phyloP scores from a whole-genome alignment of 208 protist species.

The Trypanosoma theileri region DNA sequence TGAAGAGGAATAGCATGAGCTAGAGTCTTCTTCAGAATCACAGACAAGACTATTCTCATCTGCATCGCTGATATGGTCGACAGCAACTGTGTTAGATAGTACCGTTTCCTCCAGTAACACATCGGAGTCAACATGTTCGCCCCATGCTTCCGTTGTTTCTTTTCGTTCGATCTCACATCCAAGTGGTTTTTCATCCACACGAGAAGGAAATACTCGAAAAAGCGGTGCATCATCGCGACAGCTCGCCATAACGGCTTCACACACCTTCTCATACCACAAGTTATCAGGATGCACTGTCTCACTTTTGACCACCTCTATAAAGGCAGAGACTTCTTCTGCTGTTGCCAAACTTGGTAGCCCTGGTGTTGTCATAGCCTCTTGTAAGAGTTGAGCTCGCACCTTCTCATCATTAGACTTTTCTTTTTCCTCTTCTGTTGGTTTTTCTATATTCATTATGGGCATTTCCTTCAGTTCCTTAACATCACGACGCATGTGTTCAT shows the following conservation, averaged over 20 bases:
- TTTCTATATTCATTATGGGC: background rate
- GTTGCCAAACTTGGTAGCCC: conserved; percentile 7
- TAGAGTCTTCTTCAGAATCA: background rate
- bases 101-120: background rate
- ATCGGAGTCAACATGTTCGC: background rate
- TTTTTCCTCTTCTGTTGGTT: background rate
- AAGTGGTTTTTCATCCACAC: background rate
- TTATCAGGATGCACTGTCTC: conserved; percentile 17
- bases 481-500: background rate
- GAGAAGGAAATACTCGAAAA: conserved; percentile 15
- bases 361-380: background rate
- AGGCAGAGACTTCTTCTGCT: conserved; percentile 6
- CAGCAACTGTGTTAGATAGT: background rate
- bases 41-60: background rate
- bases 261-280: conserved; percentile 17
- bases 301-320: conserved; percentile 12
- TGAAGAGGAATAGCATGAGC: background rate
- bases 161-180: background rate
- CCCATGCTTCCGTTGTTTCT: background rate
- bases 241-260: background rate
- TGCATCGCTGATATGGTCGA: background rate
- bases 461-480: background rate
- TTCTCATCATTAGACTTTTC: background rate
- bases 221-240: conserved; percentile 4
- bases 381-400: too few species aligned